Conservation (phyloP, 2,329 filamentous ascomycete species). For the Penicillium sp. region DNA sequence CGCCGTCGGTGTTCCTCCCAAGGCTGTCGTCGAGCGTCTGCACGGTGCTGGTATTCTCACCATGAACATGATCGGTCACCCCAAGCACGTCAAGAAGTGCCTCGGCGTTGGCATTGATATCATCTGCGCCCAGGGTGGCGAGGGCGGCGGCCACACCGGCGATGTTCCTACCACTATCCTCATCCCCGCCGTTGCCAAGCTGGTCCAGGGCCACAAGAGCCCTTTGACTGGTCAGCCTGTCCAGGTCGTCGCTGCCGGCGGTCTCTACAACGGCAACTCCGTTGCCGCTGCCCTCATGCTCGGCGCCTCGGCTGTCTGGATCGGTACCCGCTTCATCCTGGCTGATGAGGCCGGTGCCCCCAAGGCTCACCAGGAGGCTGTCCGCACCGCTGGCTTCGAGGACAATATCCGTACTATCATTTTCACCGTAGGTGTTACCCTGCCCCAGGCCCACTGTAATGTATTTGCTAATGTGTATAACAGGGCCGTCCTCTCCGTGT, state of each 20-base stretch:
- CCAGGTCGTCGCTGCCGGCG: slow-evolving; percentile 88
- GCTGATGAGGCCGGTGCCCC: slow-evolving; percentile 91
- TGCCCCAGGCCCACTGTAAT: background rate
- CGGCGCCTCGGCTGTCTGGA: slow-evolving; percentile 88
- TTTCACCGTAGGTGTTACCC: slow-evolving; percentile 62
- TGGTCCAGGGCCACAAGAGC: slow-evolving; percentile 74
- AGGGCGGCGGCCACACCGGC: slow-evolving; percentile 94
- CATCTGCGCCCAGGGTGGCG: slow-evolving; percentile 96
- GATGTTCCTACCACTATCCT: slow-evolving; percentile 87
- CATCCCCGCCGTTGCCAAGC: slow-evolving; percentile 84
- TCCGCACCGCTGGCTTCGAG: slow-evolving; percentile 84
- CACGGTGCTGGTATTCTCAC: slow-evolving; percentile 84
- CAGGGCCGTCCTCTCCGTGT: slow-evolving; percentile 85
- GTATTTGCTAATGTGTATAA: slow-evolving; percentile 14
- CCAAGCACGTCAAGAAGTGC: slow-evolving; percentile 97
- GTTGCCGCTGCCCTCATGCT: slow-evolving; percentile 88
- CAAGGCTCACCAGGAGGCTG: slow-evolving; percentile 90
- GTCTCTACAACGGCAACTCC: slow-evolving; percentile 87
- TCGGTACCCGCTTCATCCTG: slow-evolving; percentile 93
- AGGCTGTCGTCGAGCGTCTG: slow-evolving; percentile 80
- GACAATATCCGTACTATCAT: slow-evolving; percentile 97
- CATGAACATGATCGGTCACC: slow-evolving; percentile 99
- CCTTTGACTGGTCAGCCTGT: slow-evolving; percentile 83
- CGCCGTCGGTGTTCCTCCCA: slow-evolving; percentile 89
- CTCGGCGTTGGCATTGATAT: slow-evolving; percentile 88